A percentile compares a stretch with the other conserved stretches of the same genome.
These are phyloP conservation scores for Rhododendron molle DNA, from an alignment of 148 eudicot genomes.

Conservation along the genomic window DNA sequence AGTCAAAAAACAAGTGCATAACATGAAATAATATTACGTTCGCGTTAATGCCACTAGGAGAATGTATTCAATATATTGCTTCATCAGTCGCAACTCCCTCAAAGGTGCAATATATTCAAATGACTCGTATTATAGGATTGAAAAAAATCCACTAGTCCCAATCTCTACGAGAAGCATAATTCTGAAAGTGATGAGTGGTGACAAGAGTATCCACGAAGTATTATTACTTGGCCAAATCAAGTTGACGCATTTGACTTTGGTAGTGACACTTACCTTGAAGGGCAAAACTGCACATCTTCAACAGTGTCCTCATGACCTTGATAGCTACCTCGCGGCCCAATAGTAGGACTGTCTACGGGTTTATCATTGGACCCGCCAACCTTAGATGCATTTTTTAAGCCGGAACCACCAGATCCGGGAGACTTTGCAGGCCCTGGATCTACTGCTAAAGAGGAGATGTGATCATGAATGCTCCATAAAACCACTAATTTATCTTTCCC, in stretches of 20 bases:
- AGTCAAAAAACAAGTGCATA: conserved; percentile 6
- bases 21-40: neutral
- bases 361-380: conserved; percentile 40
- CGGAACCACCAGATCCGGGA: conserved; percentile 43
- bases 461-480: conserved; percentile 94
- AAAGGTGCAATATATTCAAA: neutral
- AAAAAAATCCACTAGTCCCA: neutral
- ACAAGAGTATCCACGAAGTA: neutral
- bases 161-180: neutral
- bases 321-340: conserved; percentile 75
- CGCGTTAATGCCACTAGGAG: neutral
- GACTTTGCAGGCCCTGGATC: conserved; percentile 56
- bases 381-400: conserved; percentile 34
- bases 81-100: neutral
- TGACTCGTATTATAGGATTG: neutral
- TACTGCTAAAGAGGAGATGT: conserved; percentile 67
- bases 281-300: conserved; percentile 96
- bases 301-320: conserved; percentile 90
- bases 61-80: neutral
- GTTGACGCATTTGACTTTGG: neutral
- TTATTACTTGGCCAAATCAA: neutral
- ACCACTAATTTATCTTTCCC: conserved; percentile 92
- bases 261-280: conserved; percentile 56
- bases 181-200: neutral
- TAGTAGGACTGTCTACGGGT: conserved; percentile 42